Evolutionary conservation across 805 yeast genomes (phyloP).

Genomic region (Wickerhamiella sergipiensis): DNA sequence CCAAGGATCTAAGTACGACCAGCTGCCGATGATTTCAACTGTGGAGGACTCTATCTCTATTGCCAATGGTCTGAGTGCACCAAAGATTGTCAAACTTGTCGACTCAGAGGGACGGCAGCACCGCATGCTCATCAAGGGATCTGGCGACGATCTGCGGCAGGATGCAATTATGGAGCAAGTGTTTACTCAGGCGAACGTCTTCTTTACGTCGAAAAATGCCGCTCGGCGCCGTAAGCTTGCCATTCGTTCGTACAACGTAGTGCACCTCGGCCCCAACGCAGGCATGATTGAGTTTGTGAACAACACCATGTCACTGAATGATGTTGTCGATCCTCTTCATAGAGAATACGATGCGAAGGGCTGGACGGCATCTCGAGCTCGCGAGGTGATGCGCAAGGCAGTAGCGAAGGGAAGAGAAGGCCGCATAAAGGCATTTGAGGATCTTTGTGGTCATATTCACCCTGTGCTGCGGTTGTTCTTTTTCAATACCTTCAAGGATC

Average conservation of each 20-base stretch:
- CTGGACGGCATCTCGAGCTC: conserved; percentile 41
- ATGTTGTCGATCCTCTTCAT: conserved; percentile 56
- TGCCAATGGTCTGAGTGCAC: conserved; percentile 84
- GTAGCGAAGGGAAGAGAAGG: conserved; percentile 29
- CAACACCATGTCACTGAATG: conserved; percentile 57
- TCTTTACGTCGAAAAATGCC: conserved; percentile 42
- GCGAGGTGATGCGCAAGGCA: conserved; percentile 26
- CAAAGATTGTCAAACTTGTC: conserved; percentile 53
- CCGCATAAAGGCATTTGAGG: conserved; percentile 26
- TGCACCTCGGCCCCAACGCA: conserved; percentile 75
- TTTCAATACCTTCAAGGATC: conserved; percentile 46
- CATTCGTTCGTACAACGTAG: conserved; percentile 74
- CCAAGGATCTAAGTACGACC: conserved; percentile 30
- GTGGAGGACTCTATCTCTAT: conserved; percentile 37
- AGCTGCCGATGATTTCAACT: conserved; percentile 33
- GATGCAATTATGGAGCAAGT: conserved; percentile 98
- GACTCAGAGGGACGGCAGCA: conserved; percentile 46
- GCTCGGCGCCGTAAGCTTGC: conserved; percentile 44
- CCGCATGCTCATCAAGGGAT: conserved; percentile 56
- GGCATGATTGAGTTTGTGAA: conserved; percentile 88
- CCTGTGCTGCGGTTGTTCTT: conserved; percentile 69
- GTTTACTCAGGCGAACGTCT: conserved; percentile 66
- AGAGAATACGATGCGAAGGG: conserved; percentile 28
- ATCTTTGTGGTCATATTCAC: conserved; percentile 35
- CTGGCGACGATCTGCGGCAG: conserved; percentile 79